Evolutionary conservation across 345 rosid species (phyloP).

Genomic region (Gossypium turneri): DNA sequence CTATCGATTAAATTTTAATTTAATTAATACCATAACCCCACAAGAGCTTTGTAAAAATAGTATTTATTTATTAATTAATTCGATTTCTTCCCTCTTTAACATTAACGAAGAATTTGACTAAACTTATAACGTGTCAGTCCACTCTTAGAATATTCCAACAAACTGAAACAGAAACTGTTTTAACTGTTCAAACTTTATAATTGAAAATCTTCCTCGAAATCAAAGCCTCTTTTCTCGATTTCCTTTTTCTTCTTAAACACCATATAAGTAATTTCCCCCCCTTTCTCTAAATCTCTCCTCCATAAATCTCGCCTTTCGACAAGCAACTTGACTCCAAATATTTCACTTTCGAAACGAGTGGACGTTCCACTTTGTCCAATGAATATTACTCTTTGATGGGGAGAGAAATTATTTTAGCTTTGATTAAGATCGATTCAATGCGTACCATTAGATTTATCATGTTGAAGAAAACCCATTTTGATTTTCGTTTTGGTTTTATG

Average conservation of each 20-base stretch:
- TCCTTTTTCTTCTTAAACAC: not conserved
- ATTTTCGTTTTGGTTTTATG: slow-evolving; percentile 25
- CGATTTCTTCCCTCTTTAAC: not conserved
- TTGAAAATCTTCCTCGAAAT: slow-evolving; percentile 12
- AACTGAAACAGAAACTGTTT: not conserved
- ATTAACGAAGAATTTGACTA: not conserved
- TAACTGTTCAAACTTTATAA: slow-evolving; percentile 2
- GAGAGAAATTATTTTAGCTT: slow-evolving; percentile 8
- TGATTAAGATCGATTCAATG: not conserved
- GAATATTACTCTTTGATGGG: not conserved
- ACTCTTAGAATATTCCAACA: slow-evolving; percentile 16
- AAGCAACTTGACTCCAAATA: slow-evolving; percentile 20
- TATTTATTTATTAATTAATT: not conserved
- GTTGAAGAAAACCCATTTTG: slow-evolving; percentile 29
- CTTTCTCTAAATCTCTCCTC: not conserved
- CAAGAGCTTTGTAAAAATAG: too few relatives aligned
- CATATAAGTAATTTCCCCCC: not conserved
- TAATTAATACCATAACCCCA: too few relatives aligned
- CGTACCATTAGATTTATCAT: slow-evolving; percentile 33
- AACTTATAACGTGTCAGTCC: not conserved
- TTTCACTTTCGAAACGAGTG: slow-evolving; percentile 40
- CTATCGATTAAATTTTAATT: too few relatives aligned
- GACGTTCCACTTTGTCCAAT: slow-evolving; percentile 23
- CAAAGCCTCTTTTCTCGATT: not conserved
- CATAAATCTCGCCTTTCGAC: slow-evolving; percentile 20